Evolutionary conservation across 75 land plant species (phyloP).

Genomic region (Selaginella moellendorffii): DNA sequence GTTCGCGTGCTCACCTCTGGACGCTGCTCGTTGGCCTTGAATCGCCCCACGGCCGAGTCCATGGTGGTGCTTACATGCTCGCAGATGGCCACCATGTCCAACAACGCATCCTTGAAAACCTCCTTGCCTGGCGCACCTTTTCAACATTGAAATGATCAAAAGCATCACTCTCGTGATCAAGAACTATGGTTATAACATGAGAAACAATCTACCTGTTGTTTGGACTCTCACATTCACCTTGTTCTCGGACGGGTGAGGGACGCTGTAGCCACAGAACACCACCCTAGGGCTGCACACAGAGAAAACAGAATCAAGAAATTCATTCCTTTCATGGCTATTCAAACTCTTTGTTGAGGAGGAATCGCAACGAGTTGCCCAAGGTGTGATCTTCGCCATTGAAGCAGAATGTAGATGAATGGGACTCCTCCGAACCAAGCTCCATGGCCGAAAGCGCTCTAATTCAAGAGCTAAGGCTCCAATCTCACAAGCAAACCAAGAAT

Average conservation of each 20-base stretch:
- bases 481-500: too few relatives aligned
- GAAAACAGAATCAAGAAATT: background rate
- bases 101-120: conserved; percentile 66
- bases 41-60: conserved; percentile 31
- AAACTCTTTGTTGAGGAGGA: conserved; percentile 38
- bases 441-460: too few relatives aligned
- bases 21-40: background rate
- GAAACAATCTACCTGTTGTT: conserved; percentile 54
- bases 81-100: conserved; percentile 43
- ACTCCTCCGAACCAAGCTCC: conserved; percentile 35
- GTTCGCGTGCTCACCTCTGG: background rate
- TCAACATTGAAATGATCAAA: background rate
- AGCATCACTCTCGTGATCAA: too few relatives aligned
- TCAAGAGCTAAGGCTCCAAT: too few relatives aligned
- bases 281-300: conserved; percentile 55
- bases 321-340: too few relatives aligned
- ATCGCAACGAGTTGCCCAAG: conserved; percentile 42
- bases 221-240: conserved; percentile 78
- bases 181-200: background rate
- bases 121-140: conserved; percentile 69
- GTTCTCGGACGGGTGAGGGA: conserved; percentile 89
- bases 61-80: conserved; percentile 62
- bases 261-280: conserved; percentile 77
- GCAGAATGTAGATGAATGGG: conserved; percentile 34
- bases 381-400: conserved; percentile 43